A percentile compares a stretch with the other conserved stretches of the same genome.
Evolutionary conservation across 179 eudicot species (phyloP).

Genomic region (Heliamphora pulchella): DNA sequence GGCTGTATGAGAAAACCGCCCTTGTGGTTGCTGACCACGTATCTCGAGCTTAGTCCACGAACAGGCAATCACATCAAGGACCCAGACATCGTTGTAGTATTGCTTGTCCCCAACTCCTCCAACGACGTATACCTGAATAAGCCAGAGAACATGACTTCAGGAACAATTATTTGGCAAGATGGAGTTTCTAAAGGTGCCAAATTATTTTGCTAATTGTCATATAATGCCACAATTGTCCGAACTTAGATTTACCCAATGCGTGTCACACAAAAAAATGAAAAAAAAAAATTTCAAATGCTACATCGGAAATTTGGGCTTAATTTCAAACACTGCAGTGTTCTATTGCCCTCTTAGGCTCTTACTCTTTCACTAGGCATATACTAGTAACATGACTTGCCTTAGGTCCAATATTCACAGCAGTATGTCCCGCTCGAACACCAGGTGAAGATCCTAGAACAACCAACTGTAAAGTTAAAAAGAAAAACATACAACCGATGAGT

Average conservation of each 20-base stretch:
- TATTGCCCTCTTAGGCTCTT: not conserved
- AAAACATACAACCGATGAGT: conserved; percentile 5
- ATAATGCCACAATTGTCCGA: not conserved
- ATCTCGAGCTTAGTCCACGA: conserved; percentile 63
- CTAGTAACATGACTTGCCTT: conserved; percentile 43
- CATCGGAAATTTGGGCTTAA: not conserved
- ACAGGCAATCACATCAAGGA: conserved; percentile 40
- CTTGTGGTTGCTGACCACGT: conserved; percentile 63
- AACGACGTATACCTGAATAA: conserved; percentile 51
- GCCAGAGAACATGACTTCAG: not conserved
- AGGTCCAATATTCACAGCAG: conserved; percentile 57
- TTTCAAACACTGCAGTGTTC: not conserved
- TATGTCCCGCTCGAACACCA: conserved; percentile 86
- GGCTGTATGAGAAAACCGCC: conserved; percentile 88
- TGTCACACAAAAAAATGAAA: not conserved
- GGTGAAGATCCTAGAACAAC: conserved; percentile 57
- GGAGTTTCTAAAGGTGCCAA: not conserved
- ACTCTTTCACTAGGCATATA: not conserved
- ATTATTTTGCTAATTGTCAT: not conserved
- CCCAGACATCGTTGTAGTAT: conserved; percentile 79
- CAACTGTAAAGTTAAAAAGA: conserved; percentile 29
- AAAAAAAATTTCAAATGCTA: not conserved
- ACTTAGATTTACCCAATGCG: not conserved
- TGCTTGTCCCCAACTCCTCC: conserved; percentile 91
- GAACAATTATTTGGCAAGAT: not conserved